These are phyloP conservation scores for Chionographis japonica DNA, from an alignment of 106 monocot species.

Conservation along the genomic window DNA sequence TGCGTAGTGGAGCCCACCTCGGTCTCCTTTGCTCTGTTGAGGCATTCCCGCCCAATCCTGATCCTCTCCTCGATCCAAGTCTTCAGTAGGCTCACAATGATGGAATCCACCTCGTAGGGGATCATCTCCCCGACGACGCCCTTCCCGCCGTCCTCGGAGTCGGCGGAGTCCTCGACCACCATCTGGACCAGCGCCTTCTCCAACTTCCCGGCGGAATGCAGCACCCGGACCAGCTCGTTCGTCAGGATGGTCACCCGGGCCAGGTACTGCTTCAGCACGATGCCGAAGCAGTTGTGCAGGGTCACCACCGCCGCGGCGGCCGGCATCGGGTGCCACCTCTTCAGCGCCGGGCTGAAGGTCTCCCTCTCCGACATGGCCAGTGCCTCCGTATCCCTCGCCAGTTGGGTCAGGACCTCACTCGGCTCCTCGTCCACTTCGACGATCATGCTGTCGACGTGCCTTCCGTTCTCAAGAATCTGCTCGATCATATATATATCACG, in stretches of 20 bases:
- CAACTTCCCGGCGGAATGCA: constrained; percentile 68
- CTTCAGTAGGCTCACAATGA: constrained; percentile 47
- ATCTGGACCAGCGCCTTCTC: constrained; percentile 80
- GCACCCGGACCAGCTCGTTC: constrained; percentile 54
- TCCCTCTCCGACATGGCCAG: constrained; percentile 63
- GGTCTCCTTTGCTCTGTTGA: constrained; percentile 69
- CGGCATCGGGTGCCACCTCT: constrained; percentile 58
- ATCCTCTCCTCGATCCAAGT: constrained; percentile 77
- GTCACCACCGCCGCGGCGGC: constrained; percentile 57
- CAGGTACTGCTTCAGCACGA: constrained; percentile 69
- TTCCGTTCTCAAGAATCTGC: constrained; percentile 61
- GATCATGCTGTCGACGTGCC: constrained; percentile 38
- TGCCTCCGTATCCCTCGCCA: constrained; percentile 66
- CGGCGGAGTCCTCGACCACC: constrained; percentile 54
- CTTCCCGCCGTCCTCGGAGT: constrained; percentile 64
- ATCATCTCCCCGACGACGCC: constrained; percentile 61
- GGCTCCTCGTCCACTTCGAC: constrained; percentile 60
- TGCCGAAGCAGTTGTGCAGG: constrained; percentile 73
- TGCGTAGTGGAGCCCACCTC: constrained; percentile 52
- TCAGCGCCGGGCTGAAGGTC: constrained; percentile 60
- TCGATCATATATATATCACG: too few species aligned
- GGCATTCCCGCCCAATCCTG: constrained; percentile 44
- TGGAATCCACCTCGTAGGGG: constrained; percentile 70
- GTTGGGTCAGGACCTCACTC: constrained; percentile 31
- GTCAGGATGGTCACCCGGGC: constrained; percentile 36